Conservation (phyloP, 495 filamentous ascomycete species). For the Penicillium goetzii region DNA sequence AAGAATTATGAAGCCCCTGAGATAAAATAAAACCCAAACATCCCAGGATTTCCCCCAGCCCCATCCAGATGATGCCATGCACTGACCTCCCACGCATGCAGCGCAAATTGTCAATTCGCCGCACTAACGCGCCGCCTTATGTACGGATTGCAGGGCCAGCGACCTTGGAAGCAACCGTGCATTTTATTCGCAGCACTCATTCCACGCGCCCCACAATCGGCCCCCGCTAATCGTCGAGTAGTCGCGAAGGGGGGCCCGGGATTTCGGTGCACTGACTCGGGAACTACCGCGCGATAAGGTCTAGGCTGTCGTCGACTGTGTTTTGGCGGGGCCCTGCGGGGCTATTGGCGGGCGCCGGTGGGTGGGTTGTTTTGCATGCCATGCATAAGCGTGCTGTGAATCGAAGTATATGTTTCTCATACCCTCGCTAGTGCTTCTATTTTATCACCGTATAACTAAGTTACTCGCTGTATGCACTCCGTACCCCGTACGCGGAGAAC, state of each 20-base stretch:
- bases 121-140: constrained; percentile 33
- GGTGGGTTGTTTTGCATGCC: constrained; percentile 19
- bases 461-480: background rate
- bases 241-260: constrained; percentile 15
- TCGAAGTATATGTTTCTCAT: constrained; percentile 16
- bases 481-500: background rate
- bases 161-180: constrained; percentile 14
- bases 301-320: constrained; percentile 25
- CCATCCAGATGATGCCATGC: constrained; percentile 27
- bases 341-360: constrained; percentile 7
- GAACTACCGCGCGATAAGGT: constrained; percentile 28
- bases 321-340: constrained; percentile 1
- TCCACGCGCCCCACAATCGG: constrained; percentile 19
- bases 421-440: constrained; percentile 8
- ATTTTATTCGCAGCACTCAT: constrained; percentile 1
- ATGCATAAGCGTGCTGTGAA: constrained; percentile 19
- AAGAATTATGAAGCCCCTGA: constrained; percentile 6
- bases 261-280: constrained; percentile 28
- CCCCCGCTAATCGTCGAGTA: constrained; percentile 25
- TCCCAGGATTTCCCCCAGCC: background rate
- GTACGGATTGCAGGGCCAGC: constrained; percentile 25
- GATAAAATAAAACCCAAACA: background rate
- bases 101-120: constrained; percentile 34
- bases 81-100: constrained; percentile 29
- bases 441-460: background rate